Evolutionary conservation across 2,329 filamentous ascomycete species (phyloP), one percentile per base, ranked within the genome.

Genomic region (Celoporthe dispersa): DNA sequence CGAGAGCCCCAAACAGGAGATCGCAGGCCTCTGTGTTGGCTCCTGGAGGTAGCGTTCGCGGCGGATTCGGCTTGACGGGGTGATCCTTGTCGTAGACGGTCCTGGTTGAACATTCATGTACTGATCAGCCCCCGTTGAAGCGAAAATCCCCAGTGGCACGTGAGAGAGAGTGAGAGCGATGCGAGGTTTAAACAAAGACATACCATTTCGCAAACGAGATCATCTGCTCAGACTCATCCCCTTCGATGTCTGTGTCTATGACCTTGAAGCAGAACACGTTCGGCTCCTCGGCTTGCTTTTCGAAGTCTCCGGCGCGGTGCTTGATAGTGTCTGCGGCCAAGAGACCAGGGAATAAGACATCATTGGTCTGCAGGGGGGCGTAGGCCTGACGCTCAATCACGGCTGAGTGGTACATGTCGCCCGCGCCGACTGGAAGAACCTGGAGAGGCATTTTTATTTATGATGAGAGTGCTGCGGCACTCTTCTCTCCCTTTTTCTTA

Each of bases 341-440:
- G 7, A 69, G 68, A 12, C 64, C 62, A 9, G 74, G 73, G 25
- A 78, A 81, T 1, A 85, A 76, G 25, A 80, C 73, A 1, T 64
- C 22, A 64, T 74, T 77, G 66, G 80, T 73, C 14, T 77, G 73
- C 55, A 76, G 79, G 11, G 75, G 73, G 0, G 74, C 76, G 69
- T 82, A 83, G 25, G 82, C 82, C 3, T 71, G 74, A 22, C 63
- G 71, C 73, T 84, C 82, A 59, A 84, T 81, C 63, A 78, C 75
- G 25, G 77, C 77, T 44, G 77, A 74, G 37, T 79, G 80, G 37
- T 68, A 67, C 28, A 79, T 79, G 73, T 84, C 82, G 51, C 76
- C 76, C 57, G 77, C 78, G 7, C 73, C 78, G 25, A 80, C 80
- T 31, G 75, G 74, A 11, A 77, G 74, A 19, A 82, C 73, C 74